Base-by-base conservation (phyloP, 2,329 filamentous ascomycete genomes). In the Botrytis deweyae region DNA sequence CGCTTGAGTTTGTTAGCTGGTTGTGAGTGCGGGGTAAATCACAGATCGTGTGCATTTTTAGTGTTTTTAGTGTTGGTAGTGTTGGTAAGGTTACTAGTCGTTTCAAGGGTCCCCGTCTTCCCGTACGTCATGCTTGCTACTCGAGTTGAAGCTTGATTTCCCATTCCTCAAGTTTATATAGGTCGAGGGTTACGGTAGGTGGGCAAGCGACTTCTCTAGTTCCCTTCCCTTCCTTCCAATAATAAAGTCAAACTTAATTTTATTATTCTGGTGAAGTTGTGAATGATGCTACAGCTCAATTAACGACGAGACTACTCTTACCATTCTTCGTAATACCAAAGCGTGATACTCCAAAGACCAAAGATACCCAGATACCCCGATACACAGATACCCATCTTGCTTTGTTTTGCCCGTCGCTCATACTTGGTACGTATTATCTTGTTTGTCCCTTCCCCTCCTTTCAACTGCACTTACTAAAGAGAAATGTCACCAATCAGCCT, bases 51-150 rank as follows among this genome's bases (percentile, higher is more conserved):
- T 29, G 52, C 44, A 44, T 44, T 33, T 44, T 10, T 64, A 46
- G 25, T 33, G 25, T 44, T 33, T 16, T 16, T 29, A 4, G n/a
- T 58, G 29, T 2, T 10, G 1, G 40, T 42, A 42, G 6, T 8
- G 12, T 40, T 14, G 12, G 40, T 16, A 42, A 14, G 4, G 33
- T 33, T 33, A 33, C 33, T 33, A 33, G 33, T 46, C 25, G 65
- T 55, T 33, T 67, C 65, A 55, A 68, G 65, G 46, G 65, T 29
- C 65, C n/a, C 25, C 33, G 25, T 68, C 52, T 22, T 36, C 40
- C 25, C 65, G 25, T 68, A 55, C 65, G 65, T 68, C 65, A 68
- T 67, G 33, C 44, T 67, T 55, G 64, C 64, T 40, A 58, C 52
- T 58, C 52, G 52, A 29, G 6, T 33, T 20, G 46, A 67, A 68